These are phyloP conservation scores for Seiridium cupressi DNA, from an alignment of 2,329 filamentous ascomycete species.

Conservation along the genomic window DNA sequence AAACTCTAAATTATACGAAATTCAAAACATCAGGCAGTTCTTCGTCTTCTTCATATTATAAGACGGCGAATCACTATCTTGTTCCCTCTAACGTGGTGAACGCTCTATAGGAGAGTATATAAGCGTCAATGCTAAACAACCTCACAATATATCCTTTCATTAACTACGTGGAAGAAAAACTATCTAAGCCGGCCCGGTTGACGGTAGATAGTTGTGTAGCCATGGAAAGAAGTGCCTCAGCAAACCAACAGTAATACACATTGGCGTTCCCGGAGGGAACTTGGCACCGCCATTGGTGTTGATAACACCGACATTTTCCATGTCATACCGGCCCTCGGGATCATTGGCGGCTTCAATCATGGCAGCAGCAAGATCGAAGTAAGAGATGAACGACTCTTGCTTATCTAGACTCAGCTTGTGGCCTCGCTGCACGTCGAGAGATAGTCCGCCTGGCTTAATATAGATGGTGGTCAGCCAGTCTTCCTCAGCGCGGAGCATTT, in stretches of 20 bases:
- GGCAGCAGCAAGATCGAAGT: conserved; percentile 41
- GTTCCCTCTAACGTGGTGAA: too few relatives aligned
- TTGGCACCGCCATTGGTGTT: conserved; percentile 28
- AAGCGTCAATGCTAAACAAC: too few relatives aligned
- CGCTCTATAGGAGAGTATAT: too few relatives aligned
- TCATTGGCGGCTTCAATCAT: conserved; percentile 47
- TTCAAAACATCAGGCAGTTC: too few relatives aligned
- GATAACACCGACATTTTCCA: conserved; percentile 22
- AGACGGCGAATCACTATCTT: too few relatives aligned
- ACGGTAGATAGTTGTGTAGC: conserved; percentile 26
- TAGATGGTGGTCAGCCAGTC: conserved; percentile 36
- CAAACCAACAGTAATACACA: conserved; percentile 29
- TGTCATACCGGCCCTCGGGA: conserved; percentile 22
- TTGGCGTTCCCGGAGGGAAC: conserved; percentile 30
- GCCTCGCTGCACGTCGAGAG: conserved; percentile 33
- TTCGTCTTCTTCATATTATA: too few relatives aligned
- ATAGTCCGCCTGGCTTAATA: conserved; percentile 40
- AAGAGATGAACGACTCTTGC: conserved; percentile 36
- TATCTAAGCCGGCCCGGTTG: too few relatives aligned
- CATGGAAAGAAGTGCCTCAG: conserved; percentile 31
- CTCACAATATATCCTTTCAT: too few relatives aligned
- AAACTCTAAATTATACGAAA: too few relatives aligned
- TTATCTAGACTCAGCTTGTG: conserved; percentile 36
- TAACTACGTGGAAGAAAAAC: too few relatives aligned
- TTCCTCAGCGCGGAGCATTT: conserved; percentile 32